phyloP scores from a whole-genome alignment of 768 basidiomycete genomes.

The Collybiopsis luxurians region DNA sequence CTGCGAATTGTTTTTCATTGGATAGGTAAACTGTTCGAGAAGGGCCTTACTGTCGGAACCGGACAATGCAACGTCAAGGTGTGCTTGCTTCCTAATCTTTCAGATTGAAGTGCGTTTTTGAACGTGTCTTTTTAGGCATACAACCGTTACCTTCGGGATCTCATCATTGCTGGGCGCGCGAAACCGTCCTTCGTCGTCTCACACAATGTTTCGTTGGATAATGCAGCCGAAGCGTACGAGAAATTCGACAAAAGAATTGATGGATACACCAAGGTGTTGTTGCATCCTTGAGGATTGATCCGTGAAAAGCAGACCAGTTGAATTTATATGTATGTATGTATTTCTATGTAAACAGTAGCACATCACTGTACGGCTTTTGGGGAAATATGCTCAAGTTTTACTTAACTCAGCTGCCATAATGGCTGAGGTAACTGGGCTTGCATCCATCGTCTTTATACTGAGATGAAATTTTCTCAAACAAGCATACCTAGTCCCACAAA shows the following conservation, averaged over 20 bases:
- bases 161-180: constrained; percentile 51
- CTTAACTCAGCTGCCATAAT: too few species aligned
- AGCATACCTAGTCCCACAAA: too few species aligned
- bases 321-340: too few species aligned
- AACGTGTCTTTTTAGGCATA: constrained; percentile 41
- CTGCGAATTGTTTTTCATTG: background rate
- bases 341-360: too few species aligned
- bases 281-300: constrained; percentile 41
- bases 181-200: constrained; percentile 56
- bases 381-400: too few species aligned
- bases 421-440: too few species aligned
- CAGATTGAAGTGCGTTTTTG: too few species aligned
- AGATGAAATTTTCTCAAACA: too few species aligned
- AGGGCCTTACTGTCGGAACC: constrained; percentile 50
- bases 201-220: constrained; percentile 47
- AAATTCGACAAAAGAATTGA: constrained; percentile 55
- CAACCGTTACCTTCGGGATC: constrained; percentile 51
- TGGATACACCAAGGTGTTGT: constrained; percentile 50
- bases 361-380: too few species aligned
- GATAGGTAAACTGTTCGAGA: constrained; percentile 46
- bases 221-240: constrained; percentile 47
- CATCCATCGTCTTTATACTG: too few species aligned
- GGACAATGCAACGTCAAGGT: constrained; percentile 59
- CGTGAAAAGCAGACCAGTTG: too few species aligned
- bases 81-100: constrained; percentile 1